Conservation (phyloP, 2,329 filamentous ascomycete genomes). For the Beauveria asiatica region DNA sequence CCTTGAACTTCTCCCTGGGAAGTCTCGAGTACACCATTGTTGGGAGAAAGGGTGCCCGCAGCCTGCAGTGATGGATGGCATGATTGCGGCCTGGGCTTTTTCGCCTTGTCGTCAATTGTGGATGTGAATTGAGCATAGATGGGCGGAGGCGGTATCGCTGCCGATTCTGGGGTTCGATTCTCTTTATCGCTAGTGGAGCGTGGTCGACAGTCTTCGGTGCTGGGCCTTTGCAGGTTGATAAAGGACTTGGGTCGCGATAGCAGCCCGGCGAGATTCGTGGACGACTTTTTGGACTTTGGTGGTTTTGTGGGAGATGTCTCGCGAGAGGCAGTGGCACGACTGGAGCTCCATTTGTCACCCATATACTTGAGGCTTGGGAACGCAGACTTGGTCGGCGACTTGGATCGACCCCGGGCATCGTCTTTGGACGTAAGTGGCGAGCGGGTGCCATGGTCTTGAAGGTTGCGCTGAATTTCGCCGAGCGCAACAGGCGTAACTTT, state of each 20-base stretch:
- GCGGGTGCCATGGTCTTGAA: constrained; percentile 32
- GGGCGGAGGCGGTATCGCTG: constrained; percentile 43
- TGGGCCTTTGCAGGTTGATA: constrained; percentile 52
- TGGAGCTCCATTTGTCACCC: constrained; percentile 28
- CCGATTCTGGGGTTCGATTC: constrained; percentile 55
- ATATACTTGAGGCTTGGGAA: constrained; percentile 35
- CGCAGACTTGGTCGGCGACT: constrained; percentile 37
- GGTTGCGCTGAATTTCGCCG: constrained; percentile 50
- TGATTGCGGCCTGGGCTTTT: constrained; percentile 8
- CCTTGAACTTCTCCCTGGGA: neutral
- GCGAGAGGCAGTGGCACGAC: constrained; percentile 33
- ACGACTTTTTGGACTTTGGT: constrained; percentile 72
- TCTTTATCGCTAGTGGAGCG: constrained; percentile 62
- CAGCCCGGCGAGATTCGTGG: constrained; percentile 70
- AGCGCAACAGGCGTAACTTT: constrained; percentile 30
- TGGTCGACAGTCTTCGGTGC: constrained; percentile 43
- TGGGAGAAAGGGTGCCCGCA: neutral
- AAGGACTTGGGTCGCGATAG: constrained; percentile 67
- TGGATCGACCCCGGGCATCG: constrained; percentile 27
- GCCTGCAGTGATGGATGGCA: constrained; percentile 2
- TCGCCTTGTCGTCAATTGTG: constrained; percentile 26
- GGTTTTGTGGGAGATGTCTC: constrained; percentile 46
- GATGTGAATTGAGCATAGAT: constrained; percentile 68
- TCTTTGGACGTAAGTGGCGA: constrained; percentile 32
- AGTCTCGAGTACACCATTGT: neutral